These are phyloP conservation scores for Debaryomycetaceae sp. DNA, from an alignment of 1,139 yeast genomes.

Conservation along the genomic window DNA sequence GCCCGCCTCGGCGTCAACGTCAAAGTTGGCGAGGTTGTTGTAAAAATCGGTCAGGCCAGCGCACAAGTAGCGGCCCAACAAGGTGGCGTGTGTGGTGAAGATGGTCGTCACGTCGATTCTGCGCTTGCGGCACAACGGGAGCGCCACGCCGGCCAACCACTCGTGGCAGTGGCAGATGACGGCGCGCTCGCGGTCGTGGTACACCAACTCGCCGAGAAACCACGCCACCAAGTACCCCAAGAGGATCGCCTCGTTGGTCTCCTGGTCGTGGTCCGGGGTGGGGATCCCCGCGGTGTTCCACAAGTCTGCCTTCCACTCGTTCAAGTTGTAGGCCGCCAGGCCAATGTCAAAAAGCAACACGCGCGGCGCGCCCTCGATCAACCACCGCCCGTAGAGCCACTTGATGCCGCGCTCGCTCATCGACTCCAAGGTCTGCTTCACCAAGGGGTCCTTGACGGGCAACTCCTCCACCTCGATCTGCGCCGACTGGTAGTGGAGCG, in stretches of 20 bases:
- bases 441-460: constrained; percentile 58
- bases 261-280: constrained; percentile 82
- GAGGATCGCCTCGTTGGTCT: constrained; percentile 87
- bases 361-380: constrained; percentile 95
- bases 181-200: constrained; percentile 77
- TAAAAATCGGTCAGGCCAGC: constrained; percentile 96
- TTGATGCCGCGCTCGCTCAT: constrained; percentile 79
- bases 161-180: constrained; percentile 95
- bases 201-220: constrained; percentile 92
- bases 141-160: constrained; percentile 96
- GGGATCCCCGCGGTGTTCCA: constrained; percentile 94
- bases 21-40: constrained; percentile 84
- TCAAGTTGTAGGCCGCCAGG: constrained; percentile 64
- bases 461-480: constrained; percentile 92
- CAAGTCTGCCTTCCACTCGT: constrained; percentile 92
- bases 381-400: constrained; percentile 92
- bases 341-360: constrained; percentile 83
- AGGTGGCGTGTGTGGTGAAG: constrained; percentile 95
- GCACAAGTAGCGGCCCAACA: constrained; percentile 90
- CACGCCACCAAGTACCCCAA: constrained; percentile 94
- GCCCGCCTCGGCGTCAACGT: constrained; percentile 97
- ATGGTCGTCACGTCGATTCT: constrained; percentile 91
- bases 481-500: constrained; percentile 75
- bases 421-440: constrained; percentile 60
- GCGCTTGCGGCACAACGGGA: constrained; percentile 88